Evolutionary conservation across 23 red algal species (phyloP).

Genomic region (Gracilariopsis chorda): DNA sequence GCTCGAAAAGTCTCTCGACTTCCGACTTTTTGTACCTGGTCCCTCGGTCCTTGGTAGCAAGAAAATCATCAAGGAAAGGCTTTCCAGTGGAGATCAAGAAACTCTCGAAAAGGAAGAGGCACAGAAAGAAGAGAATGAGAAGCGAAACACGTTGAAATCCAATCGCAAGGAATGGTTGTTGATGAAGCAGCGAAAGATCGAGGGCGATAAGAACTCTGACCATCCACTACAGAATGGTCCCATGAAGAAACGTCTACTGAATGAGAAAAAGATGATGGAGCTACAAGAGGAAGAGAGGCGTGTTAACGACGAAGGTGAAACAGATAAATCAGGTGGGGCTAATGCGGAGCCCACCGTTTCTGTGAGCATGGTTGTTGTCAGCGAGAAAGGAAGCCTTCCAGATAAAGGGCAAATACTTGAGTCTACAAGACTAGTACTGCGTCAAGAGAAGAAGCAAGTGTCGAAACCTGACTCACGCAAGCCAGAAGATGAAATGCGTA

Average conservation of each 20-base stretch:
- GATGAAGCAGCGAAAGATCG: not conserved
- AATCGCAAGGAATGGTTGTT: slow-evolving; percentile 29
- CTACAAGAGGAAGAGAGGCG: not conserved
- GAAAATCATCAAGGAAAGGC: not conserved
- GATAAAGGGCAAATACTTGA: slow-evolving; percentile 62
- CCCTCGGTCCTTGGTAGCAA: slow-evolving; percentile 45
- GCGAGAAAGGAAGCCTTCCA: slow-evolving; percentile 40
- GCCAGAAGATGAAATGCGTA: not conserved
- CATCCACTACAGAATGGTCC: not conserved
- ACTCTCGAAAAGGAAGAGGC: not conserved
- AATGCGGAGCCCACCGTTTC: not conserved
- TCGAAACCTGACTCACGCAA: not conserved
- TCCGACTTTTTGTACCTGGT: slow-evolving; percentile 23
- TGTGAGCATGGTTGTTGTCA: slow-evolving; percentile 64
- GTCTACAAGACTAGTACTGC: slow-evolving; percentile 9
- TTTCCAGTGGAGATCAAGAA: not conserved
- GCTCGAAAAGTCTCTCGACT: not conserved
- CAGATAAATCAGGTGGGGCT: not conserved
- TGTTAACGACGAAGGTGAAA: not conserved
- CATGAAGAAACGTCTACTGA: not conserved
- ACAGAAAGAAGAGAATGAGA: not conserved
- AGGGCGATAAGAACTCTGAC: not conserved
- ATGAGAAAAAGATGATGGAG: not conserved
- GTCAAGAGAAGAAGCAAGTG: not conserved
- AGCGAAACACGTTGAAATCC: not conserved